Base-by-base conservation (phyloP, 345 rosid genomes). In the Microthlaspi erraticum region DNA sequence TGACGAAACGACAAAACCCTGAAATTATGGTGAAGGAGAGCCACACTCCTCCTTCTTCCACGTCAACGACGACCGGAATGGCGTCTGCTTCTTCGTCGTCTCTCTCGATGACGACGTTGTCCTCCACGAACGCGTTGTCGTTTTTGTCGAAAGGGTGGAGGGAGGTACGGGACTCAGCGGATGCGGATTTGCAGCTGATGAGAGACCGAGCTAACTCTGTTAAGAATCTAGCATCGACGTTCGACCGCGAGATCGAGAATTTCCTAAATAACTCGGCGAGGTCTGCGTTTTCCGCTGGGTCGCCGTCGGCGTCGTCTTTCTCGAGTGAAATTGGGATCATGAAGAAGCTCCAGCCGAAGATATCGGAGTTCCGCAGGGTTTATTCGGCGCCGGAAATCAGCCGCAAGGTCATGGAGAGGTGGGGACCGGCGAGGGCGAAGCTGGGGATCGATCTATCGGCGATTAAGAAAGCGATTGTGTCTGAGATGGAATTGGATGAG, bases 361-460 rank as follows among this genome's bases (percentile, higher is more conserved):
- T 89, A 19, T 80, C 91, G 64, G 99, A 94, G 82, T 81, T 94
- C 19, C 88, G 96, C 26, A 82, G 95, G 83, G 91, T 81, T n/a
- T 94, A 91, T 71, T 89, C 97, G 17, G 94, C 94, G 42, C 98
- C 97, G 50, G 96, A 87, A 71, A 83, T 93, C 9, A 93, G 98
- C 32, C 83, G 87, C 71, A 87, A 82, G 66, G 98, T 90, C 31
- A 73, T 87, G 79, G 96, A 88, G 86, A 88, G 81, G 79, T 88
- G 92, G 98, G 82, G 81, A 0, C 89, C 96, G 1, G 78, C 81
- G 2, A 80, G 83, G 73, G 88, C 94, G 58, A 88, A 73, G 76
- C 62, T 89, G 51, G 88, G 84, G 70, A 87, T 93, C 2, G 97
- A 93, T 77, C 52, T 93, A 52, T 93, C 96, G 48, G 87, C 91